phyloP scores from a whole-genome alignment of 192 early-diverging fungal genomes.

The Backusella macrospora region DNA sequence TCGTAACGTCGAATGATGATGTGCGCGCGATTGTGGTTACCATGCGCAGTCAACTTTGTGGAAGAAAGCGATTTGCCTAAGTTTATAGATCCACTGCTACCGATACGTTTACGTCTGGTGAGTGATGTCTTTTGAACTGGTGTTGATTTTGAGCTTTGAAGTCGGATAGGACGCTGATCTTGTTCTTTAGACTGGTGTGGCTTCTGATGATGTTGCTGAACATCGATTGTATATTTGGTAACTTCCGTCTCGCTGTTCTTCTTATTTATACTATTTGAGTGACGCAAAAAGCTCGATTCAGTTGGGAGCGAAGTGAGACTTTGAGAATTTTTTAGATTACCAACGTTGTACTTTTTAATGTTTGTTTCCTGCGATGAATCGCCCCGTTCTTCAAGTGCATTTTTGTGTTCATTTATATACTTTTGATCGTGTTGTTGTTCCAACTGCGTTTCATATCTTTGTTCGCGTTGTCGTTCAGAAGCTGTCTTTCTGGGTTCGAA shows the following conservation, averaged over 20 bases:
- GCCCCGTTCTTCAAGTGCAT: not conserved
- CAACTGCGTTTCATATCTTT: not conserved
- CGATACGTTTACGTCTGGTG: not conserved
- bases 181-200: not conserved
- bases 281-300: not conserved
- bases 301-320: conserved; percentile 8
- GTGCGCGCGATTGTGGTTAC: conserved; percentile 2
- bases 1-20: conserved; percentile 8
- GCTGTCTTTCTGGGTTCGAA: not conserved
- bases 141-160: conserved; percentile 5
- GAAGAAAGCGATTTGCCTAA: not conserved
- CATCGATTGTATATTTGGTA: not conserved
- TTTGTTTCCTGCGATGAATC: not conserved
- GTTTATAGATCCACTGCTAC: conserved; percentile 3
- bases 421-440: not conserved
- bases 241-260: not conserved
- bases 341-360: conserved; percentile 1
- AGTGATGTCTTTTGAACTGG: conserved; percentile 9
- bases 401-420: not conserved
- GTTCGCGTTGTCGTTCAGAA: not conserved
- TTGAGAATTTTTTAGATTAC: not conserved
- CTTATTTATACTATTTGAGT: not conserved
- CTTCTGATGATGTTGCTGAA: not conserved
- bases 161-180: not conserved
- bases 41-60: not conserved